Percentiles rank a stretch among this genome's conserved stretches.
phyloP scores from a whole-genome alignment of 768 basidiomycete genomes.

The Leccinum broughii region DNA sequence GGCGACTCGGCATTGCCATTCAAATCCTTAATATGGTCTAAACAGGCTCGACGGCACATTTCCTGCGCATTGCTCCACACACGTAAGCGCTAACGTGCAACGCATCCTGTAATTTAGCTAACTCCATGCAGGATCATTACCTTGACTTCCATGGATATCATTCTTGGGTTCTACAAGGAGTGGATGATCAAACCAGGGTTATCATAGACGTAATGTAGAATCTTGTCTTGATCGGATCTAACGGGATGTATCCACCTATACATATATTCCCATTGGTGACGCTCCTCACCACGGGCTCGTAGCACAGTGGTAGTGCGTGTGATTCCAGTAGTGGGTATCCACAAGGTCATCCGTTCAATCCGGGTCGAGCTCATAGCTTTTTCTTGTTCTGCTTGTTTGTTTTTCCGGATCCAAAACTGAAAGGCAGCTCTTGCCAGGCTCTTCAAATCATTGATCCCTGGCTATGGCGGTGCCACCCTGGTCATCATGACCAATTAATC shows the following conservation, averaged over 20 bases:
- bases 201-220: slow-evolving; percentile 12
- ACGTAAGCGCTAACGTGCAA: slow-evolving; percentile 54
- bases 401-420: neutral
- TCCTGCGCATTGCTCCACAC: slow-evolving; percentile 89
- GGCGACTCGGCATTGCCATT: neutral
- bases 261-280: neutral
- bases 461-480: neutral
- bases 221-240: neutral
- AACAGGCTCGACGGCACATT: slow-evolving; percentile 88
- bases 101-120: slow-evolving; percentile 1
- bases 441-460: neutral
- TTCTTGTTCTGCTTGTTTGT: neutral
- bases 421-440: neutral
- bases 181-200: slow-evolving; percentile 12
- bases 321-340: slow-evolving; percentile 33
- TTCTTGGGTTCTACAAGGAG: slow-evolving; percentile 66
- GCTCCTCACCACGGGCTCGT: slow-evolving; percentile 18
- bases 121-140: slow-evolving; percentile 70
- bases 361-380: slow-evolving; percentile 37
- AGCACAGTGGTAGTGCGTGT: slow-evolving; percentile 37
- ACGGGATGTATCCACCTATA: neutral
- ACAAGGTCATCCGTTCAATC: slow-evolving; percentile 48
- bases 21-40: neutral
- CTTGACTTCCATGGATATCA: slow-evolving; percentile 83
- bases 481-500: neutral